A percentile compares a stretch with the other conserved stretches of the same genome.
These are phyloP conservation scores for Fusarium heterosporum DNA, from an alignment of 2,329 filamentous ascomycete genomes.

Conservation along the genomic window DNA sequence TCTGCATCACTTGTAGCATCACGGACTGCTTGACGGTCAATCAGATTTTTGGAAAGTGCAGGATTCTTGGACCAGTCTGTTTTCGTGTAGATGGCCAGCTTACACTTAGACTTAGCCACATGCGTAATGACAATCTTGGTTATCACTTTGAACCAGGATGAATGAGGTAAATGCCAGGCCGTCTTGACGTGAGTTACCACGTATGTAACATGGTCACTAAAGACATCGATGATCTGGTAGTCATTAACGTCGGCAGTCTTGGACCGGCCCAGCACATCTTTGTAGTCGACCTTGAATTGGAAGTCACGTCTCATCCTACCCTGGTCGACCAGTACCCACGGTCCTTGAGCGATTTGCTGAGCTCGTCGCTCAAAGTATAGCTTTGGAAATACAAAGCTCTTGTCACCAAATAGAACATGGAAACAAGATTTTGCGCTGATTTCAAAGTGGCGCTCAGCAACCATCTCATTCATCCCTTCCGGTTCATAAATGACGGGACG, in stretches of 20 bases:
- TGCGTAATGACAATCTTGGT: slow-evolving; percentile 96
- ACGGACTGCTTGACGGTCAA: slow-evolving; percentile 78
- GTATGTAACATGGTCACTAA: slow-evolving; percentile 79
- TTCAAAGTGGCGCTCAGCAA: slow-evolving; percentile 85
- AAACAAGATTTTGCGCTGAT: slow-evolving; percentile 95
- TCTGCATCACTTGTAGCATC: slow-evolving; percentile 79
- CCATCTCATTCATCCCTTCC: slow-evolving; percentile 79
- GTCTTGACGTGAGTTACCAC: slow-evolving; percentile 72
- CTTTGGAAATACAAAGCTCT: slow-evolving; percentile 92
- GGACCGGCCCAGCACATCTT: slow-evolving; percentile 72
- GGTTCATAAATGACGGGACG: slow-evolving; percentile 88
- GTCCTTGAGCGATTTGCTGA: slow-evolving; percentile 83
- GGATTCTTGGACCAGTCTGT: slow-evolving; percentile 86
- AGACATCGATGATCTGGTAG: slow-evolving; percentile 86
- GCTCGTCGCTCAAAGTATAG: slow-evolving; percentile 87
- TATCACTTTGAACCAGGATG: slow-evolving; percentile 81
- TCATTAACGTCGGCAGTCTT: slow-evolving; percentile 76
- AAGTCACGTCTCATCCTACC: slow-evolving; percentile 82
- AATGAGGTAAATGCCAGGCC: slow-evolving; percentile 87
- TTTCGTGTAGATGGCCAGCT: slow-evolving; percentile 86
- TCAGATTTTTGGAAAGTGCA: slow-evolving; percentile 68
- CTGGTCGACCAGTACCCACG: slow-evolving; percentile 80
- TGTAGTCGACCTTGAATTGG: slow-evolving; percentile 78
- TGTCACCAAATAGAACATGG: slow-evolving; percentile 96
- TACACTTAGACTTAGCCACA: slow-evolving; percentile 90